phyloP scores from a whole-genome alignment of 2,329 filamentous ascomycete genomes.

The Onygenales sp. region DNA sequence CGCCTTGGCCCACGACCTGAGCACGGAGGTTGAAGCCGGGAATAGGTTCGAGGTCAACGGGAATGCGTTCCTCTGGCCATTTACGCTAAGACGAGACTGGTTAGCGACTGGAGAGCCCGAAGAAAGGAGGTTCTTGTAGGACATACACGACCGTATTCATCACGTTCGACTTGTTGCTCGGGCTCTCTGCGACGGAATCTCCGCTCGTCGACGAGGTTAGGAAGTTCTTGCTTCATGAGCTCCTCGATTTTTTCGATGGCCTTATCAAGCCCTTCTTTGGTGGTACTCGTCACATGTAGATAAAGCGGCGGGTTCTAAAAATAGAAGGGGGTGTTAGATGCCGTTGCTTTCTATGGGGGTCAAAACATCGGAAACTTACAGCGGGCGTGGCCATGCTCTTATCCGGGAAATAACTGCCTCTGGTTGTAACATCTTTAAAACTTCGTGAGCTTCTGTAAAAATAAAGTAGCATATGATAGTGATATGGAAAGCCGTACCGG shows the following conservation, averaged over 20 bases:
- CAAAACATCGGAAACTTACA: constrained; percentile 46
- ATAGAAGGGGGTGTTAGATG: constrained; percentile 3
- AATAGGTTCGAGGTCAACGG: constrained; percentile 80
- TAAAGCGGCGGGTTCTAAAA: constrained; percentile 81
- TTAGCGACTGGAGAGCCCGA: neutral
- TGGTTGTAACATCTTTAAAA: constrained; percentile 91
- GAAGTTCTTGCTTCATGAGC: constrained; percentile 90
- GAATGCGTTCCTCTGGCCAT: constrained; percentile 96
- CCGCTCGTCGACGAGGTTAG: constrained; percentile 88
- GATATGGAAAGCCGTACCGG: constrained; percentile 71
- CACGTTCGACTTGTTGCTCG: constrained; percentile 69
- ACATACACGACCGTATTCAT: constrained; percentile 78
- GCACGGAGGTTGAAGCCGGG: constrained; percentile 93
- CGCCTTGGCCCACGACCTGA: constrained; percentile 89
- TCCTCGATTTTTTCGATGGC: constrained; percentile 86
- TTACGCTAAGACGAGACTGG: constrained; percentile 57
- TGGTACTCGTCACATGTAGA: constrained; percentile 88
- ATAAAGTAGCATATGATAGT: constrained; percentile 36
- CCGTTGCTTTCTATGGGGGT: neutral
- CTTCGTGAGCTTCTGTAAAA: constrained; percentile 50
- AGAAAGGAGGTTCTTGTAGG: neutral
- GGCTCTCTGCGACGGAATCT: constrained; percentile 77
- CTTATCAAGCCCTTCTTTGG: constrained; percentile 81
- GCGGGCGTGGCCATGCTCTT: constrained; percentile 93
- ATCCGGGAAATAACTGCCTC: constrained; percentile 93